phyloP scores from a whole-genome alignment of 495 filamentous ascomycete species.

The Penicillium angulare region DNA sequence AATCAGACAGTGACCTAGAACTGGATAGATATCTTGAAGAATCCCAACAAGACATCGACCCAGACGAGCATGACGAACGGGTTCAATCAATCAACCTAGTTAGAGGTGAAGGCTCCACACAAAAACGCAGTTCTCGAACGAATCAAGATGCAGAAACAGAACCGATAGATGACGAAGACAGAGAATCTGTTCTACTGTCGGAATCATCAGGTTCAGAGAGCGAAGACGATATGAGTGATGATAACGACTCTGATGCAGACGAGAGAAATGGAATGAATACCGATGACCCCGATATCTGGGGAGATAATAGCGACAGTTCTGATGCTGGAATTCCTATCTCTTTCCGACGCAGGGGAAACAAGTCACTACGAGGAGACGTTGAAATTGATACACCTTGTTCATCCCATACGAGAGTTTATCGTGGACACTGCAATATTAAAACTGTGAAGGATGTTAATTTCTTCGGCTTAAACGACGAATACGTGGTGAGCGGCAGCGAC shows the following conservation, averaged over 20 bases:
- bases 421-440: conserved; percentile 70
- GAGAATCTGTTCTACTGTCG: conserved; percentile 18
- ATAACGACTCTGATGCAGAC: too few species aligned
- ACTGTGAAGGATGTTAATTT: conserved; percentile 78
- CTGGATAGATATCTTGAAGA: conserved; percentile 24
- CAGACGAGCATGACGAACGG: conserved; percentile 38
- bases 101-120: conserved; percentile 2
- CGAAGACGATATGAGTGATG: conserved; percentile 14
- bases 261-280: too few species aligned
- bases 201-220: conserved; percentile 24
- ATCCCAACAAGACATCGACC: conserved; percentile 45
- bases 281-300: too few species aligned
- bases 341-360: conserved; percentile 27
- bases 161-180: conserved; percentile 34
- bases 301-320: conserved; percentile 13
- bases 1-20: conserved; percentile 35
- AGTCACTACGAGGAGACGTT: conserved; percentile 43
- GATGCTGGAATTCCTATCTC: conserved; percentile 26
- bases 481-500: conserved; percentile 71
- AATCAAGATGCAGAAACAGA: conserved; percentile 1
- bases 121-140: background rate
- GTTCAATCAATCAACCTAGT: conserved; percentile 34
- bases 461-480: conserved; percentile 70
- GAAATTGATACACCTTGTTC: conserved; percentile 55
- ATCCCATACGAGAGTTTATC: conserved; percentile 57